Evolutionary conservation across 176 grass and related monocot genomes (phyloP).

Genomic region (Calamus simplicifolius): DNA sequence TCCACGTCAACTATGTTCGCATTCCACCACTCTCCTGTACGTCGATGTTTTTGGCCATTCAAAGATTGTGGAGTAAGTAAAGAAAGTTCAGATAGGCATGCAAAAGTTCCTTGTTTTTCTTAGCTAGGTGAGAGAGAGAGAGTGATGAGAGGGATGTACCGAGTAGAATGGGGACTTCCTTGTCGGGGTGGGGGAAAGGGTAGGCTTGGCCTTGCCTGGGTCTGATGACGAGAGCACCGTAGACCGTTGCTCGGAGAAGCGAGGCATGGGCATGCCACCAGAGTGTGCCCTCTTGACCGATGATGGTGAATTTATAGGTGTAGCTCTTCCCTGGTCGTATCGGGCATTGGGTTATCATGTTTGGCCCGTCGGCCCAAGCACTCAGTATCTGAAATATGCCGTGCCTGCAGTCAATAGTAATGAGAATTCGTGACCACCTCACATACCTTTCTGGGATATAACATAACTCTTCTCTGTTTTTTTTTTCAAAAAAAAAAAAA

Average conservation of each 20-base stretch:
- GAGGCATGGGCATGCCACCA: slow-evolving; percentile 11
- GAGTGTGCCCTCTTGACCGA: not conserved
- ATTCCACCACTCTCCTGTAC: slow-evolving; percentile 73
- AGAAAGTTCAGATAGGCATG: too few relatives aligned
- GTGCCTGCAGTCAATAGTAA: not conserved
- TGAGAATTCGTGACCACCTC: too few relatives aligned
- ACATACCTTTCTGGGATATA: too few relatives aligned
- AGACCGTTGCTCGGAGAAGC: slow-evolving; percentile 1
- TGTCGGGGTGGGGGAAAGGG: not conserved
- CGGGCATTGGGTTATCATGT: slow-evolving; percentile 11
- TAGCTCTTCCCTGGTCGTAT: not conserved
- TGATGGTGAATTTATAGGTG: not conserved
- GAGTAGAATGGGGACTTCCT: slow-evolving; percentile 1
- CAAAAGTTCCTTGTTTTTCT: too few relatives aligned
- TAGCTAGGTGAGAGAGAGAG: not conserved
- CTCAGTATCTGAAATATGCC: slow-evolving; percentile 1
- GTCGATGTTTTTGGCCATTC: too few relatives aligned
- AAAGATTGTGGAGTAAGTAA: too few relatives aligned
- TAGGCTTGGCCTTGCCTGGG: not conserved
- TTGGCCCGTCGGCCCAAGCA: slow-evolving; percentile 1
- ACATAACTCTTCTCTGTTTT: too few relatives aligned
- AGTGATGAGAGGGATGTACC: not conserved
- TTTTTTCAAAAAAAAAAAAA: too few relatives aligned
- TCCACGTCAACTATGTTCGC: slow-evolving; percentile 28
- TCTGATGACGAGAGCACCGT: slow-evolving; percentile 7